phyloP scores from a whole-genome alignment of 1,284 basidiomycete genomes.

The Fomitopsis palustris region DNA sequence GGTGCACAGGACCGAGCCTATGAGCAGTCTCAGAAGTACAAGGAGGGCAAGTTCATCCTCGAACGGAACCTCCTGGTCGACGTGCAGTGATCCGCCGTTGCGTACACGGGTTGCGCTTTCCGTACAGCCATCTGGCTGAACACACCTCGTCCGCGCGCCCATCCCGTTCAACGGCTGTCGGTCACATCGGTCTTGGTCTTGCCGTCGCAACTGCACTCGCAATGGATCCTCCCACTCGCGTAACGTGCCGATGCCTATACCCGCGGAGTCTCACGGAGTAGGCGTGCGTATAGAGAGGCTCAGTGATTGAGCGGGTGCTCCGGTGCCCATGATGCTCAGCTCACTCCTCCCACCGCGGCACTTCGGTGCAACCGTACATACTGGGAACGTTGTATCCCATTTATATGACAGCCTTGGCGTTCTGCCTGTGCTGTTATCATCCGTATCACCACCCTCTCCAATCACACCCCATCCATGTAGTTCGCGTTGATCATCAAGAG shows the following conservation, averaged over 20 bases:
- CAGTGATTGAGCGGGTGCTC: not conserved
- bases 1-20: constrained; percentile 83
- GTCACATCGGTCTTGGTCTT: constrained; percentile 16
- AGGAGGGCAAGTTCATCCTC: constrained; percentile 97
- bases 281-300: not conserved
- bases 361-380: constrained; percentile 4
- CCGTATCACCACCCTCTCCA: not conserved
- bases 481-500: not conserved
- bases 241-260: not conserved
- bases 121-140: not conserved
- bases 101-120: constrained; percentile 7
- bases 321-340: not conserved
- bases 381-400: not conserved
- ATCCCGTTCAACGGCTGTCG: constrained; percentile 9
- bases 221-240: constrained; percentile 2
- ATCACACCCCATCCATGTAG: not conserved
- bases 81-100: constrained; percentile 52
- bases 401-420: not conserved
- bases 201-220: constrained; percentile 3
- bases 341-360: not conserved
- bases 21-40: constrained; percentile 91
- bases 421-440: not conserved
- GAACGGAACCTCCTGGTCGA: constrained; percentile 87
- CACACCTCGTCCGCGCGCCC: not conserved
- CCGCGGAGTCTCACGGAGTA: not conserved